Percentiles rank a stretch among this genome's conserved stretches.
phyloP scores from a whole-genome alignment of 352 stramenopile genomes.

The Phytophthora rubi region DNA sequence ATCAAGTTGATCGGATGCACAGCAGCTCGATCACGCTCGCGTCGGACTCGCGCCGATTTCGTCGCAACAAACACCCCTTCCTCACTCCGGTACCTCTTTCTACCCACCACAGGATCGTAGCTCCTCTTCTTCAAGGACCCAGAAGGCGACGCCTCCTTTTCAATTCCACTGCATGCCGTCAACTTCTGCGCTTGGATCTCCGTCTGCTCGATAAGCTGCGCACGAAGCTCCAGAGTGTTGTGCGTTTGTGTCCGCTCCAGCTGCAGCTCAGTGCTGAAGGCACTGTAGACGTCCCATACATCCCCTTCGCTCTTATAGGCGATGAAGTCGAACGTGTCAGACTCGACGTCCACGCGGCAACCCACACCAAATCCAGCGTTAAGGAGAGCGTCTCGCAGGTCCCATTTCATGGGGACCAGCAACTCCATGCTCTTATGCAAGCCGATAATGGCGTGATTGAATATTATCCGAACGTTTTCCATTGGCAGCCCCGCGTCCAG shows the following conservation, averaged over 20 bases:
- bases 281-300: constrained; percentile 4
- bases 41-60: not conserved
- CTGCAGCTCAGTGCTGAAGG: constrained; percentile 7
- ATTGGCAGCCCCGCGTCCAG: not conserved
- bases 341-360: not conserved
- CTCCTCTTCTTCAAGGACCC: not conserved
- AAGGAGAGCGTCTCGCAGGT: not conserved
- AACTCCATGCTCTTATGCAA: constrained; percentile 4
- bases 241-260: not conserved
- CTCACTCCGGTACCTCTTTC: not conserved
- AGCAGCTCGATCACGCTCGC: not conserved
- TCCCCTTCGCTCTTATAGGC: constrained; percentile 1
- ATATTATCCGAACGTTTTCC: constrained; percentile 2
- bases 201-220: not conserved
- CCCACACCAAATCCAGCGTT: not conserved
- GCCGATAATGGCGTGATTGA: constrained; percentile 10
- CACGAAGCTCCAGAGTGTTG: not conserved
- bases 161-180: not conserved
- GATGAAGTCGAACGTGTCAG: not conserved
- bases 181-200: not conserved
- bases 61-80: not conserved
- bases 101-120: not conserved
- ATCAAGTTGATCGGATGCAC: not conserved
- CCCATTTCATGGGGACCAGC: not conserved
- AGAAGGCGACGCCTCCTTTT: not conserved